These are phyloP conservation scores for Luzula sylvatica DNA, from an alignment of 176 grass and related monocot species.

Conservation along the genomic window DNA sequence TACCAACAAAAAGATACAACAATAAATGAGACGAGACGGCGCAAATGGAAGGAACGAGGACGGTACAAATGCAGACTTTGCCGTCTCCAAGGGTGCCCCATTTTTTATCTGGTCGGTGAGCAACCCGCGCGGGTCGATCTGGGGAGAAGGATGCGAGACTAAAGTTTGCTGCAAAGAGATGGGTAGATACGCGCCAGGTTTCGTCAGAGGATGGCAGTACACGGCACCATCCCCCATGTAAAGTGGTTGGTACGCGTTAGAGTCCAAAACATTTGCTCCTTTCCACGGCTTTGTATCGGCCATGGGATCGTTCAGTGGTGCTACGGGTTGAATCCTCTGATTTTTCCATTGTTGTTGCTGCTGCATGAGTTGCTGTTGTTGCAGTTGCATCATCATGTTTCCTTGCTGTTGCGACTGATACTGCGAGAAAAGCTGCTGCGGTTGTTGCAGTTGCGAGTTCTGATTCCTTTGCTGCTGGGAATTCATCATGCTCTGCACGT, in stretches of 20 bases:
- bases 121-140: slow-evolving; percentile 73
- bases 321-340: slow-evolving; percentile 36
- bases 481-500: no score
- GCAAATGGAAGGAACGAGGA: slow-evolving; percentile 67
- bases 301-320: background rate
- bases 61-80: slow-evolving; percentile 68
- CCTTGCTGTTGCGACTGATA: slow-evolving; percentile 41
- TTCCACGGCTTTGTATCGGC: slow-evolving; percentile 68
- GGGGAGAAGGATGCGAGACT: slow-evolving; percentile 81
- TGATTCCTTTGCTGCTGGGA: slow-evolving; percentile 29
- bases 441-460: slow-evolving; percentile 40
- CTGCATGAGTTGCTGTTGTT: slow-evolving; percentile 36
- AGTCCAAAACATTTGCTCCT: slow-evolving; percentile 46
- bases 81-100: slow-evolving; percentile 67
- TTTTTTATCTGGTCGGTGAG: slow-evolving; percentile 71
- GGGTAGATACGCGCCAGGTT: slow-evolving; percentile 45
- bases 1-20: no score
- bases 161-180: slow-evolving; percentile 88
- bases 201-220: slow-evolving; percentile 69
- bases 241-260: slow-evolving; percentile 58
- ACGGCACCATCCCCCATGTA: slow-evolving; percentile 27
- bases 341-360: slow-evolving; percentile 50
- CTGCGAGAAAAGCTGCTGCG: no score
- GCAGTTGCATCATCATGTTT: slow-evolving; percentile 29
- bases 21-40: slow-evolving; percentile 82